Evolutionary conservation across 108 stramenopile genomes (phyloP), one percentile per base, ranked within the genome.

Genomic region (Stephanodiscus triporus): DNA sequence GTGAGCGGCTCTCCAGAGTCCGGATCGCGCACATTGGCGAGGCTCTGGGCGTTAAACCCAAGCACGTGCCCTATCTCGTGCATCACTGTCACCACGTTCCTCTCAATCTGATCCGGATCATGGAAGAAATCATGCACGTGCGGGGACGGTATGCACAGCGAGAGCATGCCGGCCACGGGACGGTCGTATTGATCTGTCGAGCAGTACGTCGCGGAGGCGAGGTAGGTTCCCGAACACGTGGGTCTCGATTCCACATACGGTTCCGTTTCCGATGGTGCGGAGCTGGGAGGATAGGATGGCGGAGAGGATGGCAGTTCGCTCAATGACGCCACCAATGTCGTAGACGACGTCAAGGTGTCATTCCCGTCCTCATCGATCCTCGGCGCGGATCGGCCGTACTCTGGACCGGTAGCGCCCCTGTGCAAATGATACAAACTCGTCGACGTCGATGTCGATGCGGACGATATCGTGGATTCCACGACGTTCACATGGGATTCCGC

Each of bases 171-270:
- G 0, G 90, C 89, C 4, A 88, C 82, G 3, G 93, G 93, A 26
- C 93, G 86, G 81, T 94, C 93, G 64, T 81, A 88, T 69, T 94
- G 90, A 66, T 94, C 90, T 0, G 91, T 87, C 17, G 88, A 87
- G 73, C 93, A 94, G 77, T 84, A 89, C 4, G 89, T 86, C 54
- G 93, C 86, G 10, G 89, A 85, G 17, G 93, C 89, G 37, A 94
- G 49, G 56, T 91, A 94, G 9, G 87, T 81, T 27, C 89, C 88
- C 0, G 75, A 72, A 68, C 89, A 83, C 16, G 19, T 51, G 10
- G 83, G 78, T 1, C 77, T 32, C 5, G 69, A 47, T 20, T 74
- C 80, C 20, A 75, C 80, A 17, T 43, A 38, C 23, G 73, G 73
- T 60, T 81, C 73, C 27, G 26, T 68, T 65, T 81, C 80, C 9